Base-by-base conservation (phyloP, 2,329 filamentous ascomycete genomes). In the Cladophialophora carrionii region DNA sequence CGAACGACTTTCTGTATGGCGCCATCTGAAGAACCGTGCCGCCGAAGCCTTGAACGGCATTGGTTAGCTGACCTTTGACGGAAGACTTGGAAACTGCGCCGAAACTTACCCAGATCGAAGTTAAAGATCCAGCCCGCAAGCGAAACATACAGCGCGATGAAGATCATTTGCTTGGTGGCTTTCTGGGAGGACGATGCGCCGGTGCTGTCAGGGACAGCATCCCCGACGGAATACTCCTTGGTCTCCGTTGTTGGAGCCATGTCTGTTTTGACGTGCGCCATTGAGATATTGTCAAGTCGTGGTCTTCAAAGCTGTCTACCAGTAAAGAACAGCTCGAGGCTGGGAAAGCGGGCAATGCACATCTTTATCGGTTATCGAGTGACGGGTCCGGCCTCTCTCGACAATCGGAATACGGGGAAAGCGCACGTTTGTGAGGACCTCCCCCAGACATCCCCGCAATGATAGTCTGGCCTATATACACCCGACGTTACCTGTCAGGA, bases 41-140 rank as follows among this genome's bases (percentile, higher is more conserved):
- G 55, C 54, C 55, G 32, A 20, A 63, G 6, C 41, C 56, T 58
- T 17, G 56, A 43, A 2, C 8, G 7, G 22, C 6, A 12, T 48
- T 8, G 24, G 24, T 49, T n/a, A 22, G 41, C 56, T 58, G 12
- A 10, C 34, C 24, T 0, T n/a, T n/a, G 14, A 31, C 51, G 2
- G 14, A 32, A 29, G 49, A 52, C 24, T 10, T 53, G 24, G 20
- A 4, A 41, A 49, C 17, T 17, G 10, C 12, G 34, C 24, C 26
- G 34, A 14, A 14, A 41, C 56, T 32, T 26, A 54, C 61, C 54
- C 20, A 63, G 53, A 46, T 63, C 61, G 43, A 63, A 63, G 32
- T 63, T 63, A 53, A 63, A 57, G 9, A 63, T 57, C 61, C 61
- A 63, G 37, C 61, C 61, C 1, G 61, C 53, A 14, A 63, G 54